Conservation (phyloP, 2,329 filamentous ascomycete species). For the Neonectria coccinea region DNA sequence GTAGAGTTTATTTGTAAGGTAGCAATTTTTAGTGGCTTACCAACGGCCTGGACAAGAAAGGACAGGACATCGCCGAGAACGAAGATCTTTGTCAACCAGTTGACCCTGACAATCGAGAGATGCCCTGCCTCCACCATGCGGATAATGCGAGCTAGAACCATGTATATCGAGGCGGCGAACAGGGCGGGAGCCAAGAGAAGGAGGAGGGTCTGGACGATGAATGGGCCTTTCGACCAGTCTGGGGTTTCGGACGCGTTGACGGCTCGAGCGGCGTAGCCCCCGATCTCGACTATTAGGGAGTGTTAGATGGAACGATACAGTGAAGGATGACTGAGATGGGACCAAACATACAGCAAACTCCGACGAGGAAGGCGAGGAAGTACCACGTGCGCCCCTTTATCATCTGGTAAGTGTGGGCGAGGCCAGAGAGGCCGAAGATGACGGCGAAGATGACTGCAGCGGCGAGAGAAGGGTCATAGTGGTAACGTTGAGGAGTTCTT, state of each 20-base stretch:
- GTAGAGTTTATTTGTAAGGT: background rate
- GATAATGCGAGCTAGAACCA: slow-evolving; percentile 57
- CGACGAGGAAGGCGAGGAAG: slow-evolving; percentile 16
- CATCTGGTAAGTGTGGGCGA: slow-evolving; percentile 15
- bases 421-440: slow-evolving; percentile 4
- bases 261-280: slow-evolving; percentile 53
- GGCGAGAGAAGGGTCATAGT: slow-evolving; percentile 20
- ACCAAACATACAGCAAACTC: slow-evolving; percentile 4
- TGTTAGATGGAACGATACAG: background rate
- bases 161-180: slow-evolving; percentile 60
- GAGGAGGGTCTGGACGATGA: slow-evolving; percentile 53
- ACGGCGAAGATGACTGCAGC: slow-evolving; percentile 8
- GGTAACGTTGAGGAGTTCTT: slow-evolving; percentile 4
- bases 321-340: no score
- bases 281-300: slow-evolving; percentile 46
- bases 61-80: slow-evolving; percentile 47
- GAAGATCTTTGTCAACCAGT: slow-evolving; percentile 48
- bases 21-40: background rate
- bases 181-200: slow-evolving; percentile 57
- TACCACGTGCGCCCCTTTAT: slow-evolving; percentile 8
- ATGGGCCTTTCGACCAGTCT: slow-evolving; percentile 49
- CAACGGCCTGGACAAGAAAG: slow-evolving; percentile 46
- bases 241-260: slow-evolving; percentile 50
- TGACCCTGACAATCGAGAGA: slow-evolving; percentile 35
- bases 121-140: slow-evolving; percentile 36